Evolutionary conservation across 2,329 filamentous ascomycete species (phyloP).

Genomic region (Chrysoporthe austroafricana): DNA sequence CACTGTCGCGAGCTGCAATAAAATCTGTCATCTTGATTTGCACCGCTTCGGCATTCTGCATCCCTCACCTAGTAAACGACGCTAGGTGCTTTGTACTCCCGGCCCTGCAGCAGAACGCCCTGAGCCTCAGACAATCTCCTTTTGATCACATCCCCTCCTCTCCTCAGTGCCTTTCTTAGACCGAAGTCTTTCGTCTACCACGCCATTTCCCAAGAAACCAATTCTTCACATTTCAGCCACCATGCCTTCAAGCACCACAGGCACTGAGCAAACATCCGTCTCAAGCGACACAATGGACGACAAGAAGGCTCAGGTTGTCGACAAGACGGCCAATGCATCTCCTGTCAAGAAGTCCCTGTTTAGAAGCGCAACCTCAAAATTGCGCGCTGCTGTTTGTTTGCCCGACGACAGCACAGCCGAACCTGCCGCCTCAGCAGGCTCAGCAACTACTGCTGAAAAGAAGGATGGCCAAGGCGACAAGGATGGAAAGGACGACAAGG

Average conservation of each 20-base stretch:
- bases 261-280: conserved; percentile 9
- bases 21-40: not conserved
- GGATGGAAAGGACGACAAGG: conserved; percentile 19
- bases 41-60: not conserved
- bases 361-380: conserved; percentile 20
- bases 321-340: not conserved
- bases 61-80: not conserved
- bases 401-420: conserved; percentile 4
- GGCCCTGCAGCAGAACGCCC: not conserved
- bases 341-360: conserved; percentile 12
- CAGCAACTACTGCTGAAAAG: not conserved
- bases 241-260: conserved; percentile 23
- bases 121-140: not conserved
- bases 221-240: not conserved
- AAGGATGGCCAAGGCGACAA: conserved; percentile 8
- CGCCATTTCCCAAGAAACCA: not conserved
- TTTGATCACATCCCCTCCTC: not conserved
- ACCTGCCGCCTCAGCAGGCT: conserved; percentile 3
- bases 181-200: not conserved
- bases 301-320: conserved; percentile 8
- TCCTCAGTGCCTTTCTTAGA: not conserved
- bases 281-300: conserved; percentile 23
- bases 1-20: not conserved
- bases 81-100: not conserved
- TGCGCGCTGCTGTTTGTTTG: conserved; percentile 17